These are phyloP conservation scores for fission yeast (Schizosaccharomyces pombe) DNA, from an alignment of 805 yeast genomes.

Conservation along the genomic window ASM294v3 CU329670.1:2390501-2391000, in stretches of 20 bases:
- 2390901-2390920: neutral
- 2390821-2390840: too few relatives aligned
- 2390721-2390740: too few relatives aligned
- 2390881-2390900: neutral
- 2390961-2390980: neutral
- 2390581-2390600: too few relatives aligned
- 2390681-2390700: too few relatives aligned
- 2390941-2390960: neutral
- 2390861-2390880: neutral
- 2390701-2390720: too few relatives aligned
- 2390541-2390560: neutral
- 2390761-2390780: neutral
- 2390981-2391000: neutral
- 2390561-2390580: too few relatives aligned
- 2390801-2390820: neutral
- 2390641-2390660: neutral
- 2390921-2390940: neutral
- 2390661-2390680: too few relatives aligned
- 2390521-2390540: neutral
- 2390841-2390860: neutral
- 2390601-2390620: neutral
- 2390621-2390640: neutral
- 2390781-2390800: neutral
- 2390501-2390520: neutral
- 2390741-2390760: neutral